Conservation (phyloP, 2,329 filamentous ascomycete genomes). For the Gliomastix tumulicola region DNA sequence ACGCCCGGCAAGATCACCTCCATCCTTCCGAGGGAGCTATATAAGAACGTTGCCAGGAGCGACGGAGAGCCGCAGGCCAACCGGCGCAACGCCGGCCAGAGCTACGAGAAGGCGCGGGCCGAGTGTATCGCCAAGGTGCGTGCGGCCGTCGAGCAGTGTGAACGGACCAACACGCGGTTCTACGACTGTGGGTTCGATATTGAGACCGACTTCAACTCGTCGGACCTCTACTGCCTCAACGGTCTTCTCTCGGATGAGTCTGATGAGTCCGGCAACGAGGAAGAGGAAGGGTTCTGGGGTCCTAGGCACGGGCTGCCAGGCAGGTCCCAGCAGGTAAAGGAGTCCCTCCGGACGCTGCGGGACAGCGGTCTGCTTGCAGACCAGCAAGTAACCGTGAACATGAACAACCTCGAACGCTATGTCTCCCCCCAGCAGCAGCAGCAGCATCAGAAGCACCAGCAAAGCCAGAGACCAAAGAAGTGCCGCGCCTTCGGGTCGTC, state of each 20-base stretch:
- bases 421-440: slow-evolving; percentile 1
- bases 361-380: slow-evolving; percentile 7
- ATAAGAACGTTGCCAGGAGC: slow-evolving; percentile 18
- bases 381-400: slow-evolving; percentile 8
- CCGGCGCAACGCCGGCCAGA: slow-evolving; percentile 28
- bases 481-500: no score
- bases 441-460: no score
- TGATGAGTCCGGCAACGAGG: neutral
- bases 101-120: slow-evolving; percentile 31
- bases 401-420: slow-evolving; percentile 7
- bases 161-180: slow-evolving; percentile 36
- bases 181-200: slow-evolving; percentile 37
- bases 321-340: slow-evolving; percentile 7
- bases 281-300: no score
- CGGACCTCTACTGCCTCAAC: slow-evolving; percentile 21
- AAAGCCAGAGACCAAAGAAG: no score
- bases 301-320: neutral
- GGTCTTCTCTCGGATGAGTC: slow-evolving; percentile 6
- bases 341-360: slow-evolving; percentile 7
- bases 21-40: slow-evolving; percentile 33
- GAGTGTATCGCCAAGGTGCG: slow-evolving; percentile 31
- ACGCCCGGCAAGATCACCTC: slow-evolving; percentile 34
- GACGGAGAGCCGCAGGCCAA: slow-evolving; percentile 13
- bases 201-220: slow-evolving; percentile 27
- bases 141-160: slow-evolving; percentile 31